Evolutionary conservation across 2,329 filamentous ascomycete species (phyloP).

Genomic region (Paecilomyces variotii): DNA sequence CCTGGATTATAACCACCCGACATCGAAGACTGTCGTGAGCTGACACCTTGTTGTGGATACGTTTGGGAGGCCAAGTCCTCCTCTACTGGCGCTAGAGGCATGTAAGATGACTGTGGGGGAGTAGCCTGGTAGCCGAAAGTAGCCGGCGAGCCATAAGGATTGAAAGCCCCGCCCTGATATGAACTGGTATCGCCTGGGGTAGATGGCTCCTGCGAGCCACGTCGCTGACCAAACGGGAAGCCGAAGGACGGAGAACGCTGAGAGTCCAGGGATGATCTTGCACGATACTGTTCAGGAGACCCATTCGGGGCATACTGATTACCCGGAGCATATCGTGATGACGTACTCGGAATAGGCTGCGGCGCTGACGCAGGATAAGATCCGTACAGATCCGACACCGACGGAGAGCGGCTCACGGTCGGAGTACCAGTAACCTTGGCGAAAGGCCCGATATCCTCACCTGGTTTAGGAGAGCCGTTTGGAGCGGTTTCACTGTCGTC

Average conservation of each 20-base stretch:
- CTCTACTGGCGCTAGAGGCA: slow-evolving; percentile 33
- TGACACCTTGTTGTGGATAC: slow-evolving; percentile 11
- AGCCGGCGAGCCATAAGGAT: slow-evolving; percentile 24
- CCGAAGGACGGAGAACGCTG: slow-evolving; percentile 35
- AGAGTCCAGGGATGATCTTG: slow-evolving; percentile 42
- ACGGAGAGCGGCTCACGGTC: slow-evolving; percentile 65
- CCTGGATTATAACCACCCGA: slow-evolving; percentile 21
- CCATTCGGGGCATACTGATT: slow-evolving; percentile 40
- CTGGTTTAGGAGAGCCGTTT: slow-evolving; percentile 49
- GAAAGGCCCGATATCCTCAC: slow-evolving; percentile 65
- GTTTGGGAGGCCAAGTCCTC: slow-evolving; percentile 25
- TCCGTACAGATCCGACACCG: slow-evolving; percentile 68
- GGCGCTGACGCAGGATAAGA: slow-evolving; percentile 38
- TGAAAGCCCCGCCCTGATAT: slow-evolving; percentile 20
- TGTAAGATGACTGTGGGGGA: slow-evolving; percentile 29
- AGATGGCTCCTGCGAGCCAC: slow-evolving; percentile 29
- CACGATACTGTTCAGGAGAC: slow-evolving; percentile 44
- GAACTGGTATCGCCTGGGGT: slow-evolving; percentile 24
- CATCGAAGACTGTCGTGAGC: slow-evolving; percentile 14
- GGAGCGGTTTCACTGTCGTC: slow-evolving; percentile 67
- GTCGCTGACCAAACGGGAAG: slow-evolving; percentile 25
- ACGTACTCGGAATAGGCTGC: slow-evolving; percentile 20
- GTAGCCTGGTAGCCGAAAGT: slow-evolving; percentile 26
- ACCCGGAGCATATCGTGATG: slow-evolving; percentile 37
- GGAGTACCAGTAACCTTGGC: slow-evolving; percentile 69